Percentiles rank a stretch among this genome's conserved stretches.
phyloP scores from a whole-genome alignment of 331 rosid genomes.

The Malus hybrid region DNA sequence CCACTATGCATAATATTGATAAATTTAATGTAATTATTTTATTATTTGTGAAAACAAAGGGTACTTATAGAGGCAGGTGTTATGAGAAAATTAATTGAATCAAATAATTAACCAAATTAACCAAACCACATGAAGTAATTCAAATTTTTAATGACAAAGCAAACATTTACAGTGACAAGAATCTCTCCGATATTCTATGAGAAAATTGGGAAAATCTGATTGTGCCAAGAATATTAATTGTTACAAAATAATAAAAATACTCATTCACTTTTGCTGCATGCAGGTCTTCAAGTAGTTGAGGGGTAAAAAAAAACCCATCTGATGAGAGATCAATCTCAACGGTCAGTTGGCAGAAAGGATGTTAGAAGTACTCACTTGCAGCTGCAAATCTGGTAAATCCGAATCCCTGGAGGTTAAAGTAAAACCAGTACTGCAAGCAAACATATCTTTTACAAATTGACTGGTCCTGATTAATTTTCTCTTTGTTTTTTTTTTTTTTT shows the following conservation, averaged over 20 bases:
- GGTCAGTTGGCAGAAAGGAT: slow-evolving; percentile 1
- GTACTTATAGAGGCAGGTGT: no score
- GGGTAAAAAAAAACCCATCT: neutral
- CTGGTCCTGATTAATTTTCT: neutral
- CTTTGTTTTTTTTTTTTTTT: neutral
- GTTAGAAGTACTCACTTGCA: slow-evolving; percentile 10
- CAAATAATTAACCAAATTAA: no score
- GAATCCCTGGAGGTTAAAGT: neutral
- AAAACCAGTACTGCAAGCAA: neutral
- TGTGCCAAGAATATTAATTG: neutral
- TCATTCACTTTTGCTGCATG: neutral
- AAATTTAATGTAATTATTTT: no score
- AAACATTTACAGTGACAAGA: no score
- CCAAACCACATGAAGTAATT: no score
- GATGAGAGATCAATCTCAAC: neutral
- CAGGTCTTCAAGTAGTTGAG: neutral
- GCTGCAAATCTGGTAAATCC: slow-evolving; percentile 6
- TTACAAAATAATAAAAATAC: no score
- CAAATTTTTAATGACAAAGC: no score
- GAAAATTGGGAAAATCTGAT: neutral
- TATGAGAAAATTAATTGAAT: no score
- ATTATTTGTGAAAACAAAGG: no score
- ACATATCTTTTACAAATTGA: neutral
- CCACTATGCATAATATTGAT: no score
- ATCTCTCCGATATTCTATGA: neutral